These are phyloP conservation scores for Persicaria tinctoria DNA, from an alignment of 148 eudicot species.

Conservation along the genomic window DNA sequence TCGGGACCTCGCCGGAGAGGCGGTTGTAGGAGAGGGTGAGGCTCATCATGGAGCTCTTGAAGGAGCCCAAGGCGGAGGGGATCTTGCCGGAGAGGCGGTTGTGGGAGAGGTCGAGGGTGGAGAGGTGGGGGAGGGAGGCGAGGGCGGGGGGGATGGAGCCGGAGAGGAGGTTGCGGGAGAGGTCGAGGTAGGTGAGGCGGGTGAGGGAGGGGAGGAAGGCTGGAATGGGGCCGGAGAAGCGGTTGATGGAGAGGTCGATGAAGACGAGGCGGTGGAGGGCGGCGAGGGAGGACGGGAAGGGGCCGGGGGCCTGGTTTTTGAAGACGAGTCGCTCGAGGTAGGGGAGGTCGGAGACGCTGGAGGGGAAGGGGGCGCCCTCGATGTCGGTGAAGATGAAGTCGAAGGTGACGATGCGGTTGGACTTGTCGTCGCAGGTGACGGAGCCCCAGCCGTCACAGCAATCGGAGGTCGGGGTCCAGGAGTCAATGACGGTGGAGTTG, in stretches of 20 bases:
- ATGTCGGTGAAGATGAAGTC: background rate
- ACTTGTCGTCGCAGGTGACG: slow-evolving; percentile 15
- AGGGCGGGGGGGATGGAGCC: slow-evolving; percentile 15
- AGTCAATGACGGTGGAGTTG: slow-evolving; percentile 21
- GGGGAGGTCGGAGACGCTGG: slow-evolving; percentile 14
- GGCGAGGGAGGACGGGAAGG: slow-evolving; percentile 23
- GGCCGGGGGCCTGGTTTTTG: slow-evolving; percentile 21
- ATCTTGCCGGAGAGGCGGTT: slow-evolving; percentile 25
- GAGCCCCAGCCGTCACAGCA: slow-evolving; percentile 17
- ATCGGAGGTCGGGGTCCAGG: slow-evolving; percentile 35
- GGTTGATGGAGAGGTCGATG: slow-evolving; percentile 22
- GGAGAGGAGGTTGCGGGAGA: slow-evolving; percentile 6
- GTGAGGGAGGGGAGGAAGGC: slow-evolving; percentile 15
- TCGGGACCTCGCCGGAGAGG: slow-evolving; percentile 30
- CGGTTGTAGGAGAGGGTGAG: slow-evolving; percentile 22
- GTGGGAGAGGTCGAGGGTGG: background rate
- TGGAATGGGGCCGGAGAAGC: slow-evolving; percentile 28
- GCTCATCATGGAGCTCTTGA: background rate
- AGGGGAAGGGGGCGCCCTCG: slow-evolving; percentile 2
- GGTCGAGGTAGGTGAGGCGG: slow-evolving; percentile 8
- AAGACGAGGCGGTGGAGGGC: slow-evolving; percentile 16
- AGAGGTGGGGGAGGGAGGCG: slow-evolving; percentile 6
- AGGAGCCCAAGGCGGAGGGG: slow-evolving; percentile 25
- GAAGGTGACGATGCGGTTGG: slow-evolving; percentile 16
- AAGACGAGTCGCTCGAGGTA: slow-evolving; percentile 21